Evolutionary conservation across 805 yeast genomes (phyloP), one percentile per base, ranked within the genome.

Genomic region (Tetrapisispora arboricola): DNA sequence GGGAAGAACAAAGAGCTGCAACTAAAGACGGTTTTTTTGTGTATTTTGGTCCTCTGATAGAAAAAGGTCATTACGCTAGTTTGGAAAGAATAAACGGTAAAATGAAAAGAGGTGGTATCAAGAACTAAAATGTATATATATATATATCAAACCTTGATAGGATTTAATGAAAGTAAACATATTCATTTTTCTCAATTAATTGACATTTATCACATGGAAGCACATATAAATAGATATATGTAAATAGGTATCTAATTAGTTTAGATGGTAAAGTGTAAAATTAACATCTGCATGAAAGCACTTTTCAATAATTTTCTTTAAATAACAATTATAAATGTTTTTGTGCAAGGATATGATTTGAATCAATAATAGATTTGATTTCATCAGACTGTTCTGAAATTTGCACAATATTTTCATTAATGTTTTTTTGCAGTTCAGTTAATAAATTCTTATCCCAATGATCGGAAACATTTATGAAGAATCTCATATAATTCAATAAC

Each of bases 11-110:
- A 53, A 78, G 94, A 8, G 88, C 90, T 2, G 78, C 90, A 1
- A 87, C 96, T 0, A 83, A 83, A 49, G 97, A 92, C 55, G 98
- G 97, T 1, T 92, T 88, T 58, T 92, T 90, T 50, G 96, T 92
- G 0, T 92, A 79, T 61, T 84, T 87, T 67, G 99, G 99, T 0
- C 94, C 95, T 2, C 65, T 90, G 44, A 77, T 81, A 22, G 88
- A 81, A 36, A 78, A 75, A 37, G 70, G 70, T 13, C 68, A 69
- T 38, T 60, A 64, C 31, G 71, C 73, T 12, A 63, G 69, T 44
- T 63, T 72, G 39, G 77, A 68, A 44, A 61, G 71, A 35, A 67
- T 67, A 2, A 70, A 66, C 43, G 72, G 70, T 36, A 66, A 67
- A 6, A 61, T 61, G 44, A 70, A 68, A 46, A 58, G 66, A 48